Evolutionary conservation across 805 yeast genomes (phyloP).

Genomic region (Suhomyces sp.): DNA sequence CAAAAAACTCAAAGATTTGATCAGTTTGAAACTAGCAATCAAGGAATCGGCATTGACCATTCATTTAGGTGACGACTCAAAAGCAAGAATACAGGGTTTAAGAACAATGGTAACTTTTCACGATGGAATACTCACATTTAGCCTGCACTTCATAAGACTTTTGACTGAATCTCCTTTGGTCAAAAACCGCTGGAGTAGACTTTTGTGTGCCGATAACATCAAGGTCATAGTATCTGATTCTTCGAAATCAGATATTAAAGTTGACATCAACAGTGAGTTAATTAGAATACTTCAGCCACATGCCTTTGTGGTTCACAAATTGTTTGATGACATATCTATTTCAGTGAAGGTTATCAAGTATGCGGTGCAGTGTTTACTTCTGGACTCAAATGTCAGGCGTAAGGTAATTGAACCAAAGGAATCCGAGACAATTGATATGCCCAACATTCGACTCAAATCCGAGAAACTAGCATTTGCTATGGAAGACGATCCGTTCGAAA

Average conservation of each 20-base stretch:
- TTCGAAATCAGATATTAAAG: constrained; percentile 11
- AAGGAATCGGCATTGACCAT: constrained; percentile 23
- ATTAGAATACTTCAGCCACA: constrained; percentile 39
- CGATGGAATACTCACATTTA: constrained; percentile 11
- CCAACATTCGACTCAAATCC: constrained; percentile 27
- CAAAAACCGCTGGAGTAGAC: constrained; percentile 47
- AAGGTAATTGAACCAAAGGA: constrained; percentile 29
- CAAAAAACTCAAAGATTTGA: constrained; percentile 8
- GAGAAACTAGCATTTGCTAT: constrained; percentile 28
- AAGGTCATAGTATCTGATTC: constrained; percentile 12
- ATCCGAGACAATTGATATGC: constrained; percentile 25
- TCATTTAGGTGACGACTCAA: constrained; percentile 48
- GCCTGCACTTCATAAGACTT: constrained; percentile 33
- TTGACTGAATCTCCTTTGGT: constrained; percentile 53
- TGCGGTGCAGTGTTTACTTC: constrained; percentile 24
- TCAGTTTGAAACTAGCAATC: constrained; percentile 11
- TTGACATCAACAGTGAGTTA: constrained; percentile 21
- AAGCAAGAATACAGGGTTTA: constrained; percentile 45
- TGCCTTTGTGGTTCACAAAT: constrained; percentile 32
- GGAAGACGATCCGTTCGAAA: constrained; percentile 47
- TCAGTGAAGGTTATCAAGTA: constrained; percentile 34
- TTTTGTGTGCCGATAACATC: constrained; percentile 36
- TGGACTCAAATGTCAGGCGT: constrained; percentile 11
- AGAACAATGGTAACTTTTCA: constrained; percentile 8
- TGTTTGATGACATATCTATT: constrained; percentile 38